Evolutionary conservation across 1,284 basidiomycete species (phyloP).

Genomic region (Anthracocystis setariae): DNA sequence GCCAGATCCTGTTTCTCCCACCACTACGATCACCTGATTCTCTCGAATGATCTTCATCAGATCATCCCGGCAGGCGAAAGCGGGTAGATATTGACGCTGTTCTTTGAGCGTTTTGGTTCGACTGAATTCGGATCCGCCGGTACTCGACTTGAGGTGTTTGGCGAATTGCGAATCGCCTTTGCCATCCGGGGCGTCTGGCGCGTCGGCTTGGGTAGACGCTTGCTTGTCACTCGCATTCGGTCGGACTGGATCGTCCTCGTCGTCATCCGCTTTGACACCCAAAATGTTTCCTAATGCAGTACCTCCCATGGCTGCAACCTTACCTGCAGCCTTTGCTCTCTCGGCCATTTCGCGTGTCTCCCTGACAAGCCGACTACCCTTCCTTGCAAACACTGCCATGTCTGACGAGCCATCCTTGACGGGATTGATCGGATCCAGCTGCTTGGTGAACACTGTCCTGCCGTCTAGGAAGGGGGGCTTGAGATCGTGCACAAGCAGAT

Average conservation of each 20-base stretch:
- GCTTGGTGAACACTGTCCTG: constrained; percentile 92
- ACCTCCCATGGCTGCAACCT: constrained; percentile 89
- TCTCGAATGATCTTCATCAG: constrained; percentile 89
- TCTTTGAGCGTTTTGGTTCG: constrained; percentile 86
- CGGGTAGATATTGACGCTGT: constrained; percentile 95
- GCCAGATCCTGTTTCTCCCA: constrained; percentile 94
- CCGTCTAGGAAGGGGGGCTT: constrained; percentile 98
- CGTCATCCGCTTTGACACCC: constrained; percentile 95
- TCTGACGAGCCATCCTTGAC: constrained; percentile 93
- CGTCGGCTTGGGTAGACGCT: background rate
- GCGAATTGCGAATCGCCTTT: constrained; percentile 97
- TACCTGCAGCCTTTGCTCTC: constrained; percentile 79
- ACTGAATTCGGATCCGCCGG: constrained; percentile 83
- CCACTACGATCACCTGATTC: constrained; percentile 91
- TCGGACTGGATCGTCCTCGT: constrained; percentile 29
- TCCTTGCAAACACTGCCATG: constrained; percentile 93
- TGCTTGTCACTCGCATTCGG: background rate
- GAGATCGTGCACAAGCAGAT: constrained; percentile 95
- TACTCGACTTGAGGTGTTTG: constrained; percentile 76
- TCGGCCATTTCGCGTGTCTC: constrained; percentile 97
- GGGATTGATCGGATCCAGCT: constrained; percentile 96
- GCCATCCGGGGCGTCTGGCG: constrained; percentile 75
- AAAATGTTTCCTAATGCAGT: constrained; percentile 95
- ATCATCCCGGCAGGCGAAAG: constrained; percentile 96
- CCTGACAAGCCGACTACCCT: constrained; percentile 89